Base-by-base conservation (phyloP, 2,329 filamentous ascomycete species). In the Lasiodiplodia sp. region DNA sequence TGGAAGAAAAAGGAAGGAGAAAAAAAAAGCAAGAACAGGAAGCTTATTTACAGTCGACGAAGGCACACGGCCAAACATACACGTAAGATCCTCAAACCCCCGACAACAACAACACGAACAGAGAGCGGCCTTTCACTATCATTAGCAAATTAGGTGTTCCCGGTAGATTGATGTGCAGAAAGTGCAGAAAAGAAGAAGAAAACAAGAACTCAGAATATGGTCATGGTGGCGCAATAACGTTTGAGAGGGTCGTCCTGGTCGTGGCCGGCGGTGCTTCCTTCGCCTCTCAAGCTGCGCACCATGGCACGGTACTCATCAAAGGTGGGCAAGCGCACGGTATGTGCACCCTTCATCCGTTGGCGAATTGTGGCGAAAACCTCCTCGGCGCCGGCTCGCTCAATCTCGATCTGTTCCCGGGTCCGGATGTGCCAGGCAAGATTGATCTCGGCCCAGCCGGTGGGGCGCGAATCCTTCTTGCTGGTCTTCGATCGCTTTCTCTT, bases 281-380 rank as follows among this genome's bases (percentile, higher is more conserved):
- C 66, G 14, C 66, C 56, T 21, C 57, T 34, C 31, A 68, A 21
- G 49, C 66, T 68, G 66, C 66, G 66, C 56, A 68, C 49, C 66
- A 68, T 68, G 49, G 47, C 66, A 23, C 57, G 56, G 25, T 68
- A 68, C 66, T 68, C 66, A 18, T 68, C 66, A 23, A 40, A 53
- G 4, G 44, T 62, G 14, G 66, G 66, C 57, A 68, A 37, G 8
- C 66, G 66, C 10, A 52, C 52, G 11, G 21, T 25, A 12, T 53
- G 21, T 4, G 44, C 56, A 11, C 66, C 66, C 66, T 63, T 68
- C 66, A 68, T 68, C 4, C 66, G 31, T 23, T 68, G 38, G n/a
- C 44, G 31, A 18, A 68, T 63, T 2, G 66, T 63, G 5, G 66
- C 66, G 25, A 53, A 68, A 21, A 68, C 66, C 66, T 68, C 66